Evolutionary conservation across 345 rosid species (phyloP).

Genomic region (Eucalyptus cloeziana): DNA sequence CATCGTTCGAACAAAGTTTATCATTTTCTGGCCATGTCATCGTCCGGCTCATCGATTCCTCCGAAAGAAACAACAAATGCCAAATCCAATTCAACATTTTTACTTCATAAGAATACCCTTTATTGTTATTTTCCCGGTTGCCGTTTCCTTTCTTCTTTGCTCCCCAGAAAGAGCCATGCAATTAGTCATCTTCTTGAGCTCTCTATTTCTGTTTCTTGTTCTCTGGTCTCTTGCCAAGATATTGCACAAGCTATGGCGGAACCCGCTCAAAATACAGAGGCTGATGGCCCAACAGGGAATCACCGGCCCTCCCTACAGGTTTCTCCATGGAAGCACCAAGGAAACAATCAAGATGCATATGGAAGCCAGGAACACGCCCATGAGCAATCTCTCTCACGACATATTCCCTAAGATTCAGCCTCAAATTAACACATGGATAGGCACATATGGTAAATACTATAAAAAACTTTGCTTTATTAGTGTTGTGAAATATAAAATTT

Average conservation of each 20-base stretch:
- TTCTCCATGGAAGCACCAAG: neutral
- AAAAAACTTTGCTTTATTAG: neutral
- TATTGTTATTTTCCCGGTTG: neutral
- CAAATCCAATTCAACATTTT: neutral
- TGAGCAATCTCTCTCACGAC: neutral
- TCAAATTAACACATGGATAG: neutral
- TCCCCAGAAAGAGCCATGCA: neutral
- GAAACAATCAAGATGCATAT: neutral
- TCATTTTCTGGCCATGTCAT: neutral
- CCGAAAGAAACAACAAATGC: neutral
- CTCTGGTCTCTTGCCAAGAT: neutral
- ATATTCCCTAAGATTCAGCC: neutral
- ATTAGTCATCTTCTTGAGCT: neutral
- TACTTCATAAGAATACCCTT: neutral
- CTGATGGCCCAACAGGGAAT: neutral
- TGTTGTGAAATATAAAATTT: neutral
- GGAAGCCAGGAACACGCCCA: neutral
- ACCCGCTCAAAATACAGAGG: neutral
- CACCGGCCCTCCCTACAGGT: neutral
- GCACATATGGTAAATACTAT: neutral
- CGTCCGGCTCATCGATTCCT: neutral
- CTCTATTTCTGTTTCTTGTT: neutral
- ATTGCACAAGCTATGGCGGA: neutral
- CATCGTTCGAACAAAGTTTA: neutral
- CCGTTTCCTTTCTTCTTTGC: neutral